Base-by-base conservation (phyloP, 345 rosid genomes). In the Physaria fendleri region DNA sequence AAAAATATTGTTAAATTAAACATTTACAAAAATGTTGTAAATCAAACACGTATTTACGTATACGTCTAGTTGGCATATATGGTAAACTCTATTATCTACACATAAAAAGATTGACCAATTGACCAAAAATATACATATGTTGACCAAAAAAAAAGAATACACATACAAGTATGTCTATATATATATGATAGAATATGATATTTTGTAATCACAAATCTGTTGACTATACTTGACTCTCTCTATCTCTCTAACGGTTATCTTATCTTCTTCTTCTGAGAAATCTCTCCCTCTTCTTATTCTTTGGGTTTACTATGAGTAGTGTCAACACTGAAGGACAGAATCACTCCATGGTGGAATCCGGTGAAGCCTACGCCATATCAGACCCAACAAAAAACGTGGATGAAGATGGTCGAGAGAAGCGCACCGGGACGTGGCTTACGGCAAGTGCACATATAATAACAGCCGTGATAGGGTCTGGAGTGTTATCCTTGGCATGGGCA, bases 361-460 rank as follows among this genome's bases (percentile, higher is more conserved):
- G 59, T 9, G 56, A 61, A 24, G 48, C 15, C 22, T 68, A 25
- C 54, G 25, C 14, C 33, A 29, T 52, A 2, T 18, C 73, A 0
- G 73, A 61, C 2, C 62, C 73, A 0, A 25, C 32, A 2, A 68
- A 68, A 56, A 53, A 68, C 73, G 73, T 68, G 4, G 73, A 68
- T 15, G 73, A 68, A 9, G 73, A 68, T 5, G 73, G 73, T 0
- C 10, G 62, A 35, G 73, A 68, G 50, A 68, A 68, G 50, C 39
- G 73, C 62, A 84, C 84, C 3, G 97, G 95, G 81, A 88, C 93
- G 4, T 80, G 93, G 93, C 18, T 84, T 0, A 84, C 91, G 13
- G 96, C 96, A 0, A 86, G 93, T 71, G 88, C 96, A 4, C 98
- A 92, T 69, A 92, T 92, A 15, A 92, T 92, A 18, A 92, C 98